These are phyloP conservation scores for Pseudocercospora pini-densiflorae DNA, from an alignment of 2,329 filamentous ascomycete genomes.

Conservation along the genomic window DNA sequence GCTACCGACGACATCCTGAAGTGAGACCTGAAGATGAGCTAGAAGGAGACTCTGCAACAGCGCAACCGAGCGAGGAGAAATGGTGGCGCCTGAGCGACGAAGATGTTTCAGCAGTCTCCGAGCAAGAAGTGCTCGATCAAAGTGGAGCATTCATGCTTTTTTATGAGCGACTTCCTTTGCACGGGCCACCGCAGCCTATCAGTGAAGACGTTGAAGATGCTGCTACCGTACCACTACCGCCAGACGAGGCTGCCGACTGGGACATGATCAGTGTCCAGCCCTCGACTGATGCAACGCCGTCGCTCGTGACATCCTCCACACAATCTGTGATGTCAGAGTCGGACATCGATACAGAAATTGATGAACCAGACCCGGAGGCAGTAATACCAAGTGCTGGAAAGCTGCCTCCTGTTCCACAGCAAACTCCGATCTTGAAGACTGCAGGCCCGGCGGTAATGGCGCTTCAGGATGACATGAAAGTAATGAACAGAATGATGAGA, in stretches of 20 bases:
- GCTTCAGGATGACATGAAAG: neutral
- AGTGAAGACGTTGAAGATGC: conserved; percentile 14
- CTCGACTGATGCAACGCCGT: conserved; percentile 23
- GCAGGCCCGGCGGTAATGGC: neutral
- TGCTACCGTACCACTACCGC: conserved; percentile 24
- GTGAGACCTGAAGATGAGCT: conserved; percentile 25
- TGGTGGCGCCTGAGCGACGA: conserved; percentile 97
- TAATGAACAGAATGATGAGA: conserved; percentile 3
- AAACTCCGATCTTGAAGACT: neutral
- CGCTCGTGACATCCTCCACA: conserved; percentile 23
- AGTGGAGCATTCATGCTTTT: conserved; percentile 96
- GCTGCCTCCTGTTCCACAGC: neutral
- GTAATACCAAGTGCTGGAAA: conserved; percentile 8
- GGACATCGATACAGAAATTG: conserved; percentile 19
- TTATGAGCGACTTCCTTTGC: conserved; percentile 67
- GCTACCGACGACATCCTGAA: conserved; percentile 73
- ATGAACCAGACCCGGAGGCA: conserved; percentile 1
- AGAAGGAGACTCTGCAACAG: conserved; percentile 24
- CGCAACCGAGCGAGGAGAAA: conserved; percentile 48
- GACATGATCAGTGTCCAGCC: conserved; percentile 14
- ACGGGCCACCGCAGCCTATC: neutral
- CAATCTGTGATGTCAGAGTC: conserved; percentile 28
- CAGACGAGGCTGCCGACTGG: conserved; percentile 28
- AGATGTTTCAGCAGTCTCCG: conserved; percentile 73
- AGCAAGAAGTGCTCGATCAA: conserved; percentile 74